These are phyloP conservation scores for Trichosanthes truncata DNA, from an alignment of 306 rosid genomes.

Conservation along the genomic window DNA sequence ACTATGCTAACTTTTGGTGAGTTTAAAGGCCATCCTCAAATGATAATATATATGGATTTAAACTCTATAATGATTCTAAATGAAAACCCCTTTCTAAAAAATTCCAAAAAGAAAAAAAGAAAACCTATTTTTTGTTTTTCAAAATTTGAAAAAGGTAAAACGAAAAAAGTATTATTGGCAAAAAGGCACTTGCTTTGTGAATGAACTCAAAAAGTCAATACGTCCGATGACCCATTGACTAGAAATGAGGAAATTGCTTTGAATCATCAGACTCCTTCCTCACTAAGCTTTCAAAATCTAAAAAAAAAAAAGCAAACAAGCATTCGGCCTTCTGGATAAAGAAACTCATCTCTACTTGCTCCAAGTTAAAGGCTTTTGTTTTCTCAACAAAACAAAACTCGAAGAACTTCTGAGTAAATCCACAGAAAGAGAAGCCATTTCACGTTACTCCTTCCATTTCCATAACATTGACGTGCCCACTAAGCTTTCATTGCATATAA, in stretches of 20 bases:
- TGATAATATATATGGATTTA: background rate
- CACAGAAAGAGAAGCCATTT: constrained; percentile 23
- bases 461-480: constrained; percentile 35
- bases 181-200: background rate
- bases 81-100: background rate
- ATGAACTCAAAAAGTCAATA: background rate
- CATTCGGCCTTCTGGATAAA: background rate
- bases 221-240: background rate
- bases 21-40: too few relatives aligned
- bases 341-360: background rate
- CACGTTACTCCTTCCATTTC: constrained; percentile 29
- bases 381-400: background rate
- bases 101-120: background rate
- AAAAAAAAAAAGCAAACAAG: background rate
- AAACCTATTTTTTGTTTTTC: background rate
- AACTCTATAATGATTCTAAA: too few relatives aligned
- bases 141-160: background rate
- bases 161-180: background rate
- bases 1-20: too few relatives aligned
- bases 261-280: background rate
- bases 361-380: constrained; percentile 3
- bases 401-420: constrained; percentile 9
- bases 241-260: background rate
- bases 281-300: background rate
- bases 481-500: constrained; percentile 14